Percentiles rank a stretch among this genome's conserved stretches.
Evolutionary conservation across 169 alveolate genomes (phyloP).

Genomic region (Cystoisospora suis): DNA sequence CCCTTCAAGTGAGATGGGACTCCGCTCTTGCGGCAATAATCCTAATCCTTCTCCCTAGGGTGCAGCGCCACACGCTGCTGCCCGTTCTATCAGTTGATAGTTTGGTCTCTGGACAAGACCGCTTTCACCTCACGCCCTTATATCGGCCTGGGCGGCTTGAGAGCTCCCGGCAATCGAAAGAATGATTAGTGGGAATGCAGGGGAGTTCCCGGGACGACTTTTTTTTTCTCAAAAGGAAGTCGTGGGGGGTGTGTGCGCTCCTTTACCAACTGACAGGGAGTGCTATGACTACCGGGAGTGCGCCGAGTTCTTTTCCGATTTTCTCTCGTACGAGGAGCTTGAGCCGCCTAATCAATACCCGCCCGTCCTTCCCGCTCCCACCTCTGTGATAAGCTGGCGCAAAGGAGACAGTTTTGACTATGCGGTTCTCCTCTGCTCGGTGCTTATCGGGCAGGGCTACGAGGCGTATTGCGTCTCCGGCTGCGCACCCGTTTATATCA

Average conservation of each 20-base stretch:
- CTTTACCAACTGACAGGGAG: slow-evolving; percentile 71
- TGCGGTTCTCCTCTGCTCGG: slow-evolving; percentile 35
- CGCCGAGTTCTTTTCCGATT: slow-evolving; percentile 78
- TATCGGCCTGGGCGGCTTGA: no score
- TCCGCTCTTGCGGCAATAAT: no score
- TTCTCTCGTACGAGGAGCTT: slow-evolving; percentile 81
- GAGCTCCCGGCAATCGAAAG: no score
- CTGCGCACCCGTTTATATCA: slow-evolving; percentile 76
- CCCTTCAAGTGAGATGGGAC: slow-evolving; percentile 16
- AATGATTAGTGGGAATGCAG: no score
- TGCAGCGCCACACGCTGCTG: no score
- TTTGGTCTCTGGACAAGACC: no score
- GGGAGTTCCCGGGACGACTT: no score
- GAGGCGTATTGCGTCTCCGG: slow-evolving; percentile 88
- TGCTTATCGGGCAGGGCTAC: slow-evolving; percentile 73
- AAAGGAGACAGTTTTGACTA: slow-evolving; percentile 87
- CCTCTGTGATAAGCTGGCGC: slow-evolving; percentile 79
- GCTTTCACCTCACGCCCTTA: no score
- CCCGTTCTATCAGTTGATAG: no score
- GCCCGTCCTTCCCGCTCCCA: slow-evolving; percentile 80
- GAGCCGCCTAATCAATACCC: slow-evolving; percentile 81
- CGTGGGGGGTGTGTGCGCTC: no score
- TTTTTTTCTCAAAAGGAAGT: no score
- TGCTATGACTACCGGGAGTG: slow-evolving; percentile 78
- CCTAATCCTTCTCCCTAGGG: no score